A percentile compares a stretch with the other conserved stretches of the same genome.
Conservation (phyloP, 139 green algal genomes). For the Auxenochlorella pyrenoidosa region DNA sequence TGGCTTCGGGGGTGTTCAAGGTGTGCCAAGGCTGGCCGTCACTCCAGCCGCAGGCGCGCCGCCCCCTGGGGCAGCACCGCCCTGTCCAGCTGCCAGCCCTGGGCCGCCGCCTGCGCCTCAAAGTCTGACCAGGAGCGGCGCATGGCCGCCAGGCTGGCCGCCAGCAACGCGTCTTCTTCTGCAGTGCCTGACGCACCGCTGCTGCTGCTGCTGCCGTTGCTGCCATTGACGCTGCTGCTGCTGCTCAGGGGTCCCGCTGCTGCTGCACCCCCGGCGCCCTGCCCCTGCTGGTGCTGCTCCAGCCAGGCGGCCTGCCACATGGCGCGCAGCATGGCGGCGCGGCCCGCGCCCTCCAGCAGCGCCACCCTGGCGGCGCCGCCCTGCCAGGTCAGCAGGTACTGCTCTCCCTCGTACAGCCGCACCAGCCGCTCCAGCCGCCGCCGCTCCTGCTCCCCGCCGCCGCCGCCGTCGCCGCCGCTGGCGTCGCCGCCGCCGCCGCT, state of each 20-base stretch:
- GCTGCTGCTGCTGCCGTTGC: slow-evolving; percentile 1
- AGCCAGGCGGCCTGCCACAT: slow-evolving; percentile 78
- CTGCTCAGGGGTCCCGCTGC: background rate
- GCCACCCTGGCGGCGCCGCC: slow-evolving; percentile 57
- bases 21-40: no score
- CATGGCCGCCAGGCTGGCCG: slow-evolving; percentile 37
- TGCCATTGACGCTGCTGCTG: background rate
- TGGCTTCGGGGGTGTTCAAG: no score
- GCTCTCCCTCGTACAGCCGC: slow-evolving; percentile 56
- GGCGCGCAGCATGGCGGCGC: slow-evolving; percentile 51
- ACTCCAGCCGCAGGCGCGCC: slow-evolving; percentile 19
- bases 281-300: slow-evolving; percentile 36
- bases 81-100: slow-evolving; percentile 44
- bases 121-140: slow-evolving; percentile 39
- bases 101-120: background rate
- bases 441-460: background rate
- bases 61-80: slow-evolving; percentile 6
- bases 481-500: background rate
- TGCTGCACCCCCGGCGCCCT: background rate
- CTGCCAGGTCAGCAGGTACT: slow-evolving; percentile 70
- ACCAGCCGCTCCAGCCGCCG: slow-evolving; percentile 34
- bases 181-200: background rate
- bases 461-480: slow-evolving; percentile 1
- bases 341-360: slow-evolving; percentile 51
- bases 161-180: background rate